Conservation (phyloP, 2,329 filamentous ascomycete species). For the Trichophyton schoenleinii region DNA sequence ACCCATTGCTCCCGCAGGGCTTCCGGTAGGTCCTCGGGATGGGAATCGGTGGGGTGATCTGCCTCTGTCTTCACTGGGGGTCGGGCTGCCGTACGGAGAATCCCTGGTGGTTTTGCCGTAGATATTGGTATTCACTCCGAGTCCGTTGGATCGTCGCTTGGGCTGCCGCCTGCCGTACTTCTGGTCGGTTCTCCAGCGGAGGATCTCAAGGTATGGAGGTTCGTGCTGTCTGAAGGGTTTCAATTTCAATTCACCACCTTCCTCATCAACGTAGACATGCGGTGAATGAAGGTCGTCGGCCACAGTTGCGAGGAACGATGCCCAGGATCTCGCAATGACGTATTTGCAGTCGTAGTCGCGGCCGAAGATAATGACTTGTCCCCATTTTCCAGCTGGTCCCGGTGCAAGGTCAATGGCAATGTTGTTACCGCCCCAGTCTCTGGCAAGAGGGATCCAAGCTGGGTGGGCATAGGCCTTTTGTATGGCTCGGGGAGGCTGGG, state of each 20-base stretch:
- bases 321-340: slow-evolving; percentile 87
- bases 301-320: slow-evolving; percentile 68
- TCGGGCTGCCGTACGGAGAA: slow-evolving; percentile 42
- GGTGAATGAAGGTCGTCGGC: slow-evolving; percentile 84
- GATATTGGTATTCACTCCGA: slow-evolving; percentile 43
- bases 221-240: slow-evolving; percentile 83
- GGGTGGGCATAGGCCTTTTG: slow-evolving; percentile 90
- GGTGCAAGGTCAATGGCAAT: slow-evolving; percentile 86
- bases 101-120: slow-evolving; percentile 36
- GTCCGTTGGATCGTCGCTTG: slow-evolving; percentile 37
- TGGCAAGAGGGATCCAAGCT: slow-evolving; percentile 87
- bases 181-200: slow-evolving; percentile 90
- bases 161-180: slow-evolving; percentile 61
- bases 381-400: slow-evolving; percentile 81
- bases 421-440: slow-evolving; percentile 98
- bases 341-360: slow-evolving; percentile 99
- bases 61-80: slow-evolving; percentile 34
- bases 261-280: slow-evolving; percentile 87
- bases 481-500: slow-evolving; percentile 70
- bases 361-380: slow-evolving; percentile 90
- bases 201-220: slow-evolving; percentile 84
- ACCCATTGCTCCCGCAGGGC: slow-evolving; percentile 32
- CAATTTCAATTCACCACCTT: slow-evolving; percentile 79
- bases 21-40: slow-evolving; percentile 30
- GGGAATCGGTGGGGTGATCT: slow-evolving; percentile 38